Evolutionary conservation across 768 basidiomycete genomes (phyloP).

Genomic region (Trametes gibbosa): DNA sequence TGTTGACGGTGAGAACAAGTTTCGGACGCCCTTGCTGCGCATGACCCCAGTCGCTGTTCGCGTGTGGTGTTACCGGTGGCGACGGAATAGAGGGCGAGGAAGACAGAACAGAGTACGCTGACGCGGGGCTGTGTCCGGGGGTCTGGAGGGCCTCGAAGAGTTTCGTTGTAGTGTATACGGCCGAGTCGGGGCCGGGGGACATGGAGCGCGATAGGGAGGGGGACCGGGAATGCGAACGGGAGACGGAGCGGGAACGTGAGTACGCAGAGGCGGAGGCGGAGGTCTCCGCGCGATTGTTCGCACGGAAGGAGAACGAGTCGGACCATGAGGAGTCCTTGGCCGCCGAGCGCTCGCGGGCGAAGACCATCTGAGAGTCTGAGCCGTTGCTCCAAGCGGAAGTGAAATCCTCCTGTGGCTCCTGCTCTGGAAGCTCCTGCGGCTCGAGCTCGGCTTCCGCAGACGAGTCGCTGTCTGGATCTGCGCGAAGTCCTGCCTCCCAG

Average conservation of each 20-base stretch:
- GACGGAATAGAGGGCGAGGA: constrained; percentile 44
- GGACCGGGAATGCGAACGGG: neutral
- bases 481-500: constrained; percentile 72
- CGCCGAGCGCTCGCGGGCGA: constrained; percentile 22
- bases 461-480: constrained; percentile 47
- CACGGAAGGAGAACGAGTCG: constrained; percentile 19
- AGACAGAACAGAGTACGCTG: constrained; percentile 46
- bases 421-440: constrained; percentile 37
- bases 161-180: constrained; percentile 28
- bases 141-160: constrained; percentile 27
- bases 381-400: constrained; percentile 26
- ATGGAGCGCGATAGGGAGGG: constrained; percentile 15
- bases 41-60: constrained; percentile 15
- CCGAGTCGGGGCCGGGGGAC: constrained; percentile 20
- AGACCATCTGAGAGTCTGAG: constrained; percentile 32
- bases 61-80: constrained; percentile 56
- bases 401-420: constrained; percentile 26
- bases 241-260: constrained; percentile 9
- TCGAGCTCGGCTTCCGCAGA: constrained; percentile 46
- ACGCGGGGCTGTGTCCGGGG: constrained; percentile 31
- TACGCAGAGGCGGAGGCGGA: constrained; percentile 7
- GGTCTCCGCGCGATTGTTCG: constrained; percentile 7
- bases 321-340: constrained; percentile 20
- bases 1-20: constrained; percentile 55
- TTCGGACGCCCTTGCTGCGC: constrained; percentile 19